Evolutionary conservation across 345 rosid species (phyloP), one percentile per base, ranked within the genome.

Genomic region (Salix suchowensis): DNA sequence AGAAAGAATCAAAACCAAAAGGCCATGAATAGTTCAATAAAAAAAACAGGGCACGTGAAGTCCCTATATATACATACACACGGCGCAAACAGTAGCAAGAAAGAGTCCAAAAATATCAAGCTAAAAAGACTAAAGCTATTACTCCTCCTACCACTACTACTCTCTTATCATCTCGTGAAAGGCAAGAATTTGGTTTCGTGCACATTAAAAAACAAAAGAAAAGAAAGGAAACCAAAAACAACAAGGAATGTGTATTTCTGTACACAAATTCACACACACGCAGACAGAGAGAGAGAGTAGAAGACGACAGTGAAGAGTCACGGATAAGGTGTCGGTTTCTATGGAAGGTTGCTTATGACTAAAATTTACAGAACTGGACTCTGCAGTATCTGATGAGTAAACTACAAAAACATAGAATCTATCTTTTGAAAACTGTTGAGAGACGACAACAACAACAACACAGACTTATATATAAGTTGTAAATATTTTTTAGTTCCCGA

Each of bases 261-360:
- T 14, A 18, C 2, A 32, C 7, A 21, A 1, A 65, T 42, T 16
- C 21, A 65, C 15, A 19, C 34, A 74, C 50, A 67, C 28, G 64
- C 60, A 66, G 65, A 21, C 58, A 50, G 68, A 26, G 21, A 40
- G 9, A 65, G 37, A 19, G 62, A 12, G 32, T 11, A 18, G 6
- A 42, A 72, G 18, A 67, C 12, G 85, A 83, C 85, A 80, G 71
- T 23, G 68, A 48, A 84, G 73, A 75, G 74, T 89, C 89, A 85
- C 90, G 93, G 91, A 85, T 80, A 23, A 54, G 72, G 26, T 68
- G 84, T 85, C 84, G 75, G 70, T 78, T 81, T 79, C 76, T 55
- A 4, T 2, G 75, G 78, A 68, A 70, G 65, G 72, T 30, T 70
- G 79, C 65, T 68, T 36, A 30, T 68, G 83, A 69, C 77, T 65